Evolutionary conservation across 2,329 filamentous ascomycete species (phyloP).

Genomic region (Blastomyces silverae): DNA sequence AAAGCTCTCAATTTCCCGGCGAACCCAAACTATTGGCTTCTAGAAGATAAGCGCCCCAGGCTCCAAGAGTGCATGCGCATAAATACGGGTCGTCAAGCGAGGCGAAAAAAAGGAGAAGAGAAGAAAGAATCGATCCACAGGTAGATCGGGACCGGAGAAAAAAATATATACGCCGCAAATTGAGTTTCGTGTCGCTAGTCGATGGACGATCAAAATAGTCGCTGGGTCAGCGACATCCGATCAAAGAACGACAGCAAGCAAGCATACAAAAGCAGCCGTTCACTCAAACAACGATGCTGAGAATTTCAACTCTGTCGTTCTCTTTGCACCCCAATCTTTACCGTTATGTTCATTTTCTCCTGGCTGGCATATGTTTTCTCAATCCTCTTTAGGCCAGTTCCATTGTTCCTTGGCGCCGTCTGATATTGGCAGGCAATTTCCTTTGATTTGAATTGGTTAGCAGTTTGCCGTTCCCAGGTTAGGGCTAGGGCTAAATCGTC

Average conservation of each 20-base stretch:
- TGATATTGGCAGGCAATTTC: not conserved
- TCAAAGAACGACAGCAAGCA: not conserved
- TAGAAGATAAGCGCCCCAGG: not conserved
- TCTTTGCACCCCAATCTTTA: not conserved
- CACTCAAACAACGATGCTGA: not conserved
- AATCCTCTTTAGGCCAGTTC: not conserved
- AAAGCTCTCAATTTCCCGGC: slow-evolving; percentile 5
- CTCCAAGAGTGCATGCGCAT: not conserved
- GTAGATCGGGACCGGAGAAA: not conserved
- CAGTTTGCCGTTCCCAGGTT: not conserved
- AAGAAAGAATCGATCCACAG: not conserved
- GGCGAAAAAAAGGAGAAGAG: not conserved
- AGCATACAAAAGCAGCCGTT: not conserved
- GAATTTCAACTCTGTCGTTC: not conserved
- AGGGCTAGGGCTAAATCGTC: not conserved
- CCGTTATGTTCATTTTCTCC: not conserved
- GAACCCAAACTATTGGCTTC: slow-evolving; percentile 8
- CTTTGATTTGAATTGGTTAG: not conserved
- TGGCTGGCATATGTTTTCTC: not conserved
- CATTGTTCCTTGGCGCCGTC: too few species aligned
- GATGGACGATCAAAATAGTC: not conserved
- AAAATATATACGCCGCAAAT: not conserved
- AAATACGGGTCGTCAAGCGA: not conserved
- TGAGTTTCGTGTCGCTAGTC: not conserved
- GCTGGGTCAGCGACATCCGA: not conserved